Evolutionary conservation across 2,329 filamentous ascomycete genomes (phyloP), one percentile per base, ranked within the genome.

Genomic region (Helminthosporium solani): DNA sequence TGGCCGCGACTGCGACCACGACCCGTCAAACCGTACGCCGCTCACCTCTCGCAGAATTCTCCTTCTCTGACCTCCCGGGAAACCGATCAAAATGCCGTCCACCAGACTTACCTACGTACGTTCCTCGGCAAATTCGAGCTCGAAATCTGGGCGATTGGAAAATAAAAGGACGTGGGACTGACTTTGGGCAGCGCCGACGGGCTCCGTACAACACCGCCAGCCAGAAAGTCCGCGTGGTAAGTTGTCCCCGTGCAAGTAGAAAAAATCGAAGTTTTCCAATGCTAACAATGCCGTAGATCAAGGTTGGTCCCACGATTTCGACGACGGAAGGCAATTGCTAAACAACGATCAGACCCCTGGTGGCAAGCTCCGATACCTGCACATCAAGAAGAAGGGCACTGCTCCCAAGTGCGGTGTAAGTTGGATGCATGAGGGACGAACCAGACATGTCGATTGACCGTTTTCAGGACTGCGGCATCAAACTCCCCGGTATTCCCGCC

Each of bases 311-410:
- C 9, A 16, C 19, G 18, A 20, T 37, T 14, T 15, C 21, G n/a
- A 23, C 15, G 27, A 7, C 16, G 30, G 21, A 25, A 28, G 33
- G 14, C 20, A 19, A 33, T 45, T 44, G 35, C 53, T 58, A 53
- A 58, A 30, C 21, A 21, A 8, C 28, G 15, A 83, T 16, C 95
- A 94, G 85, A 99, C 94, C 64, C 94, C 95, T 65, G 95, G 94
- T 76, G 94, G 94, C 75, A 84, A 92, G 76, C 86, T 96, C 72
- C 86, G 94, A 76, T 86, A 96, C 74, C 88, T 97, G 69, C 92
- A 99, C 87, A 91, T 96, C 83, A 97, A 97, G 88, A 99, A 99
- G 90, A 88, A 86, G 76, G 94, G 91, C 68, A 95, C 90, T 75
- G 88, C 91, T 60, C 94, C 94, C 74, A 99, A 99, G 84, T 99